Evolutionary conservation across 2,329 filamentous ascomycete species (phyloP), one percentile per base, ranked within the genome.

Genomic region (Colletotrichum higginsianum): DNA sequence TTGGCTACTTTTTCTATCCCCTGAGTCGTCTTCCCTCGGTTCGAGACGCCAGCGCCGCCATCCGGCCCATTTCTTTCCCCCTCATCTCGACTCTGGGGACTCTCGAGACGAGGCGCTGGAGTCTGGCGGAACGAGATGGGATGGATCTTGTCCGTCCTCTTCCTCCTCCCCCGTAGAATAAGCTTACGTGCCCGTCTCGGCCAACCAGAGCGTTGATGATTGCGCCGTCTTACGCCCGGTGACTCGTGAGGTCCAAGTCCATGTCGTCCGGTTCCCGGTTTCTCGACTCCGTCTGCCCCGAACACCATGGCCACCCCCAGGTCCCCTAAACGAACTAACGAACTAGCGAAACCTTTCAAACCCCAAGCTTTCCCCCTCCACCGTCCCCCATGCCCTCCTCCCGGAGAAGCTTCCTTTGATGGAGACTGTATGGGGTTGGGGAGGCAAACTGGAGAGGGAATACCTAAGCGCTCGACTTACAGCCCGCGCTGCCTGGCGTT

Each of bases 381-480:
- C 30, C 30, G 8, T 35, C 30, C 30, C 8, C 30, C 30, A 35
- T 35, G 30, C 30, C 30, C 30, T 35, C 30, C 8, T 35, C 30
- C 30, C 30, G 63, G 35, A 68, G 23, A 62, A 63, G 44, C 57
- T 71, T 71, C 64, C 64, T 71, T 68, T 6, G 5, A 67, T 67
- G 68, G 68, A 38, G 64, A 52, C 38, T 8, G 30, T 71, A 53
- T 57, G 57, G 52, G 68, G 68, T 6, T 6, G 7, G 30, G 30
- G 30, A 2, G 30, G 30, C 58, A 62, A 58, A 35, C 52, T 55
- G 64, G 64, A 53, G 57, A 23, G 13, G 68, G 56, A 42, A 61
- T 61, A 67, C 56, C 67, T 66, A 71, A 67, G 64, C 57, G 50
- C 65, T 62, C 58, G 46, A 68, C 23, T 53, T 2, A 44, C 30